These are phyloP conservation scores for Trichosanthes cucumerina DNA, from an alignment of 306 rosid genomes.

Conservation along the genomic window DNA sequence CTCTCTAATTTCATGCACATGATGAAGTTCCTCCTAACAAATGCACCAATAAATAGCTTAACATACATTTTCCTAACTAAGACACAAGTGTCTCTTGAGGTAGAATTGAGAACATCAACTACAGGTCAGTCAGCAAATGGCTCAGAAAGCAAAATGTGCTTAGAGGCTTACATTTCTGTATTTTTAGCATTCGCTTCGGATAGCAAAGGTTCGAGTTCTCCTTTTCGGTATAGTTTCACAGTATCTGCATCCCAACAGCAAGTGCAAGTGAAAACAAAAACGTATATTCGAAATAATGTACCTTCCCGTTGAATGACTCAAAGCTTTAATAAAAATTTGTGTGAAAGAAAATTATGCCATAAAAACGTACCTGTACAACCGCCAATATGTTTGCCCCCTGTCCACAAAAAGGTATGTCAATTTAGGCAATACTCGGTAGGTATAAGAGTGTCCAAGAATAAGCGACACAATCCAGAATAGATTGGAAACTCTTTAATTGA, in stretches of 20 bases:
- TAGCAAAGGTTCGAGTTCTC: constrained; percentile 77
- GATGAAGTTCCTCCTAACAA: background rate
- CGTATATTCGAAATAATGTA: background rate
- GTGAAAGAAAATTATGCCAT: background rate
- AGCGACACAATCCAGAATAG: background rate
- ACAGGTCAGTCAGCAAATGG: background rate
- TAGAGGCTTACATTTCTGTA: background rate
- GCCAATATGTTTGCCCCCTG: constrained; percentile 93
- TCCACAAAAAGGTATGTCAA: constrained; percentile 21
- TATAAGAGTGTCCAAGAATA: constrained; percentile 1
- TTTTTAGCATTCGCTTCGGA: constrained; percentile 45
- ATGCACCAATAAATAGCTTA: background rate
- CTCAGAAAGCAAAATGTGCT: background rate
- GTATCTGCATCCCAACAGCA: constrained; percentile 51
- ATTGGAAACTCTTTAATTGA: background rate
- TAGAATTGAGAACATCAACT: background rate
- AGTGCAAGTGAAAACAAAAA: background rate
- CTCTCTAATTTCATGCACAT: background rate
- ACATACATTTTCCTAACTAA: constrained; percentile 1
- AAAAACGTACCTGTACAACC: constrained; percentile 74
- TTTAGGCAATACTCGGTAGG: background rate
- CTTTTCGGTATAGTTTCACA: constrained; percentile 68
- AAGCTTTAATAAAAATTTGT: background rate
- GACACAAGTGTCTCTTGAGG: background rate
- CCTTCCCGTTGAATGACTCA: background rate